These are phyloP conservation scores for Talaromyces sp. DNA, from an alignment of 2,329 filamentous ascomycete species.

Conservation along the genomic window DNA sequence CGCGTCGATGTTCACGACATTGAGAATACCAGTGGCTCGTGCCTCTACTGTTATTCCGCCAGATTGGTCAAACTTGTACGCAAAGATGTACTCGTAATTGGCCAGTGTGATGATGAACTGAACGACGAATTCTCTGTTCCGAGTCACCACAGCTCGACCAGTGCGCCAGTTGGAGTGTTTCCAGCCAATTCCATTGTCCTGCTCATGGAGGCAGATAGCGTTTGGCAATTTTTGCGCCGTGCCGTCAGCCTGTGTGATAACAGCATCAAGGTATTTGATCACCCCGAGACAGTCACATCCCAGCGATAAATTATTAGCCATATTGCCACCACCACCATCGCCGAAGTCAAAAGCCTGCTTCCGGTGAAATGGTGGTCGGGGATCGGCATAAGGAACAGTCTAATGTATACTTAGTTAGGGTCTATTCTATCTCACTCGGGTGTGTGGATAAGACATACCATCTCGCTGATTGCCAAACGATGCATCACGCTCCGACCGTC, in stretches of 20 bases:
- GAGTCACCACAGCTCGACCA: conserved; percentile 61
- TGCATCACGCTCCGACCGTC: conserved; percentile 68
- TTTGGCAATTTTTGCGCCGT: conserved; percentile 61
- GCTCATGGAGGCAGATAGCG: conserved; percentile 67
- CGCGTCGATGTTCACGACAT: conserved; percentile 64
- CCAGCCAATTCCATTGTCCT: conserved; percentile 67
- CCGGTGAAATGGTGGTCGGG: conserved; percentile 65
- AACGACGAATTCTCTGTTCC: conserved; percentile 64
- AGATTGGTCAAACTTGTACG: conserved; percentile 58
- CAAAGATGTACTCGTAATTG: conserved; percentile 52
- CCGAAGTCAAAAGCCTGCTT: conserved; percentile 76
- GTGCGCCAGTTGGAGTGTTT: conserved; percentile 72
- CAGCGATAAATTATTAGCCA: conserved; percentile 66
- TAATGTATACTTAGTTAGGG: not conserved
- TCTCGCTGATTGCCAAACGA: conserved; percentile 68
- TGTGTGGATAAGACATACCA: conserved; percentile 52
- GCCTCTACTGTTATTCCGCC: conserved; percentile 66
- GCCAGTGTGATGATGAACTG: conserved; percentile 69
- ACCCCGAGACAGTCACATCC: conserved; percentile 59
- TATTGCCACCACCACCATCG: conserved; percentile 67
- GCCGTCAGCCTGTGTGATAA: conserved; percentile 58
- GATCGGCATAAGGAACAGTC: conserved; percentile 67
- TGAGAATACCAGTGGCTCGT: conserved; percentile 69
- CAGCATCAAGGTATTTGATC: conserved; percentile 66
- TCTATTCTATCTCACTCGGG: not conserved